Conservation (phyloP, 345 rosid species). For the Salix koriyanagi region DNA sequence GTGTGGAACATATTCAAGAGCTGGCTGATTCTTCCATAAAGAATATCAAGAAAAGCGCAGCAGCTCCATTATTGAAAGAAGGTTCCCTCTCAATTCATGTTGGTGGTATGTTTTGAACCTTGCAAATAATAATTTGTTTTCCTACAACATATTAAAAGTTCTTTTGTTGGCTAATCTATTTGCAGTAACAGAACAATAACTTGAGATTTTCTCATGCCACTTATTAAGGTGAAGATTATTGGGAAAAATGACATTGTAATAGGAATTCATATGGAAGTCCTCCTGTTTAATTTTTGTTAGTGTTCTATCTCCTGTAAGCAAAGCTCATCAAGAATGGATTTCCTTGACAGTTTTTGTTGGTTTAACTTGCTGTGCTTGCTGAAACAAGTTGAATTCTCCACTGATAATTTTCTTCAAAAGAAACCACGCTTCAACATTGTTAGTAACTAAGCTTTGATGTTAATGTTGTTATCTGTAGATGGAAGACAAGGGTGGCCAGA, state of each 20-base stretch:
- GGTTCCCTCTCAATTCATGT: slow-evolving; percentile 74
- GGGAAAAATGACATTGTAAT: neutral
- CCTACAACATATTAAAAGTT: neutral
- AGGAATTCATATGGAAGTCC: neutral
- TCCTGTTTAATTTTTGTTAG: neutral
- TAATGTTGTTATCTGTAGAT: slow-evolving; percentile 38
- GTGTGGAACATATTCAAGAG: slow-evolving; percentile 90
- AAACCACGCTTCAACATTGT: neutral
- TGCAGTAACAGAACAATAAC: neutral
- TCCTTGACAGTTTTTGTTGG: neutral
- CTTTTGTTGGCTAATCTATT: neutral
- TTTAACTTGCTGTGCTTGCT: neutral
- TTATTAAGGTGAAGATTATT: neutral
- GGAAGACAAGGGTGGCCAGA: slow-evolving; percentile 91
- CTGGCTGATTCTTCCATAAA: slow-evolving; percentile 59
- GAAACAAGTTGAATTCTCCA: neutral
- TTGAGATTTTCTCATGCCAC: neutral
- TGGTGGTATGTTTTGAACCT: slow-evolving; percentile 58
- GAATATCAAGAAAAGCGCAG: slow-evolving; percentile 67
- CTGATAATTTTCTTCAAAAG: neutral
- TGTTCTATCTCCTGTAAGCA: neutral
- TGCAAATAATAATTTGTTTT: neutral
- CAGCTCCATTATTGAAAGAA: slow-evolving; percentile 59
- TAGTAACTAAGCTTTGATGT: neutral
- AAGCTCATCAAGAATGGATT: neutral